These are phyloP conservation scores for Arabis alpina DNA, from an alignment of 345 rosid genomes.

Conservation along the genomic window DNA sequence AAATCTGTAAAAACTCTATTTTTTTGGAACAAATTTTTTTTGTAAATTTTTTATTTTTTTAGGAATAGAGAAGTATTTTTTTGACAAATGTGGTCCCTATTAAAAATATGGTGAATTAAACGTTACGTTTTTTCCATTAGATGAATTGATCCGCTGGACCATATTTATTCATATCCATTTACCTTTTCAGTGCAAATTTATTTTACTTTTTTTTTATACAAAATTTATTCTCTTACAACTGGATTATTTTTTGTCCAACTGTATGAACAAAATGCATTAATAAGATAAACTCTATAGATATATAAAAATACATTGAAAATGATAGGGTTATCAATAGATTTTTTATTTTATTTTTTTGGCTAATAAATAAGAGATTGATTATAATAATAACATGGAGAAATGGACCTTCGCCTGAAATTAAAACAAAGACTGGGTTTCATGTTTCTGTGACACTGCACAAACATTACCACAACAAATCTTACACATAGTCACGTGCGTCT, in stretches of 20 bases:
- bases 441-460: conserved; percentile 44
- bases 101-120: not conserved
- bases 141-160: conserved; percentile 33
- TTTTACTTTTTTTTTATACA: not conserved
- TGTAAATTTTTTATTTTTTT: too few relatives aligned
- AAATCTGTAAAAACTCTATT: too few relatives aligned
- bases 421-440: conserved; percentile 40
- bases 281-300: conserved; percentile 17
- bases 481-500: conserved; percentile 40
- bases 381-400: conserved; percentile 39
- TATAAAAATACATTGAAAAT: conserved; percentile 12
- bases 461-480: conserved; percentile 43
- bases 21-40: too few relatives aligned
- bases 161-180: conserved; percentile 23
- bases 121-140: not conserved
- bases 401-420: conserved; percentile 45
- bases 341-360: not conserved
- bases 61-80: too few relatives aligned
- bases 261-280: not conserved
- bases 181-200: conserved; percentile 29
- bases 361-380: conserved; percentile 28
- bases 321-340: conserved; percentile 18
- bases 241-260: not conserved
- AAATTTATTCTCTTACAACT: not conserved
- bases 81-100: conserved; percentile 31